phyloP scores from a whole-genome alignment of 148 eudicot species.

The Nepenthes mirabilis region DNA sequence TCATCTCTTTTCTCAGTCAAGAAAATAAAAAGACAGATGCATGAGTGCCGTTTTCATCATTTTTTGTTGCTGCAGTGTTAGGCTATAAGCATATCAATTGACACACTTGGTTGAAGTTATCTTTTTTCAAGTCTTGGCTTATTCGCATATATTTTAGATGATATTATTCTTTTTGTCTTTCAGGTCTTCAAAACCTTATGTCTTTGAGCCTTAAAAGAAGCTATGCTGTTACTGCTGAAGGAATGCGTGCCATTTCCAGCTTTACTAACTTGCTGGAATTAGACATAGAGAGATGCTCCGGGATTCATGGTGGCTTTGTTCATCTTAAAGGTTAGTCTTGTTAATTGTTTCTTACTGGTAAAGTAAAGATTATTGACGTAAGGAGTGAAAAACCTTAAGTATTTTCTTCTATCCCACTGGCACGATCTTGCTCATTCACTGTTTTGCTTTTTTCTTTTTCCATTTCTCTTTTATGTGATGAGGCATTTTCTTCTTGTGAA shows the following conservation, averaged over 20 bases:
- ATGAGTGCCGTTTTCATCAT: too few species aligned
- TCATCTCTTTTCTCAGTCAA: too few species aligned
- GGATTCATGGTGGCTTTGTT: slow-evolving; percentile 20
- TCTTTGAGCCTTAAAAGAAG: slow-evolving; percentile 14
- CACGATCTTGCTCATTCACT: too few species aligned
- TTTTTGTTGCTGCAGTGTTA: background rate
- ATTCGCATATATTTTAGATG: background rate
- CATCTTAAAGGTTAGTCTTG: slow-evolving; percentile 15
- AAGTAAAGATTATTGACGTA: too few species aligned
- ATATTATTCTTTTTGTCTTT: background rate
- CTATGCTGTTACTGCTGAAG: slow-evolving; percentile 12
- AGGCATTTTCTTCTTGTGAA: too few species aligned
- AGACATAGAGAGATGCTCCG: slow-evolving; percentile 20
- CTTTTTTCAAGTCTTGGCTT: background rate
- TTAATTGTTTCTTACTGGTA: too few species aligned
- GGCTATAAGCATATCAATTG: background rate
- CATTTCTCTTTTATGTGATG: too few species aligned
- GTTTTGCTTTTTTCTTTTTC: too few species aligned
- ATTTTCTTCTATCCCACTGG: too few species aligned
- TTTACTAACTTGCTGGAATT: slow-evolving; percentile 8
- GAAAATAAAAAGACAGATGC: too few species aligned
- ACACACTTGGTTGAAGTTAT: background rate
- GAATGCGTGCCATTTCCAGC: slow-evolving; percentile 14
- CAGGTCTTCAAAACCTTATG: slow-evolving; percentile 10
- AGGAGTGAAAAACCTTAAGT: too few species aligned